Evolutionary conservation across 2,329 filamentous ascomycete genomes (phyloP).

Genomic region (Colletotrichum costaricense): DNA sequence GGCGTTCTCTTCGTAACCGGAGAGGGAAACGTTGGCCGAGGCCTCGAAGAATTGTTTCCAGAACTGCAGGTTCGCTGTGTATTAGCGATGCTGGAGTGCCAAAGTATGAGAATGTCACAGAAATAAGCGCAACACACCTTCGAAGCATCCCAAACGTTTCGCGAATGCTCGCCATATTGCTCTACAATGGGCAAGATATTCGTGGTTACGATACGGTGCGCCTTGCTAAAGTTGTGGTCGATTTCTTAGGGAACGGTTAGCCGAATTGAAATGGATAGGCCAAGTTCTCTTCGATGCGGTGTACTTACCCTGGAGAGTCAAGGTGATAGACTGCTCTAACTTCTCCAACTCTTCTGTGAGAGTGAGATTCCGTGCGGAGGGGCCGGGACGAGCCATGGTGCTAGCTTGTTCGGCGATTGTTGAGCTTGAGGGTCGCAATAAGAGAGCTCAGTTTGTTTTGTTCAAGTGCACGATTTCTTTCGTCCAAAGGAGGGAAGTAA

Average conservation of each 20-base stretch:
- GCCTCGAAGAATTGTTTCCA: constrained; percentile 99
- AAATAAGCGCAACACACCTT: constrained; percentile 68
- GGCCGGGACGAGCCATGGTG: constrained; percentile 62
- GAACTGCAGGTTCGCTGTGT: constrained; percentile 68
- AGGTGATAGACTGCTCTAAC: constrained; percentile 94
- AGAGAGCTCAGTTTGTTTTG: constrained; percentile 10
- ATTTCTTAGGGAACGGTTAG: constrained; percentile 75
- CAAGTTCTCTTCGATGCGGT: neutral
- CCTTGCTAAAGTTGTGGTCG: constrained; percentile 97
- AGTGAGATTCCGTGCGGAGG: constrained; percentile 70
- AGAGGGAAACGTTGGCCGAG: constrained; percentile 95
- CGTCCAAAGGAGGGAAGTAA: constrained; percentile 19
- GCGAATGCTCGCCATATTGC: constrained; percentile 93
- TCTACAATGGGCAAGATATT: constrained; percentile 94
- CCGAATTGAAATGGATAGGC: constrained; percentile 13
- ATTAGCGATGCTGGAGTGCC: neutral
- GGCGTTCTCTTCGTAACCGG: constrained; percentile 88
- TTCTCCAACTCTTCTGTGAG: constrained; percentile 96
- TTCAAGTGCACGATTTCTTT: constrained; percentile 23
- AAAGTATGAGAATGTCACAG: neutral
- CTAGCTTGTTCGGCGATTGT: neutral
- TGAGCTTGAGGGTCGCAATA: neutral
- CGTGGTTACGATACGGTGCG: constrained; percentile 94
- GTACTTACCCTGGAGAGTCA: constrained; percentile 84
- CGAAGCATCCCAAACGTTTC: constrained; percentile 94